Percentiles rank a stretch among this genome's conserved stretches.
These are phyloP conservation scores for Cephalotrichum gorgonifer DNA, from an alignment of 2,329 filamentous ascomycete genomes.

Conservation along the genomic window DNA sequence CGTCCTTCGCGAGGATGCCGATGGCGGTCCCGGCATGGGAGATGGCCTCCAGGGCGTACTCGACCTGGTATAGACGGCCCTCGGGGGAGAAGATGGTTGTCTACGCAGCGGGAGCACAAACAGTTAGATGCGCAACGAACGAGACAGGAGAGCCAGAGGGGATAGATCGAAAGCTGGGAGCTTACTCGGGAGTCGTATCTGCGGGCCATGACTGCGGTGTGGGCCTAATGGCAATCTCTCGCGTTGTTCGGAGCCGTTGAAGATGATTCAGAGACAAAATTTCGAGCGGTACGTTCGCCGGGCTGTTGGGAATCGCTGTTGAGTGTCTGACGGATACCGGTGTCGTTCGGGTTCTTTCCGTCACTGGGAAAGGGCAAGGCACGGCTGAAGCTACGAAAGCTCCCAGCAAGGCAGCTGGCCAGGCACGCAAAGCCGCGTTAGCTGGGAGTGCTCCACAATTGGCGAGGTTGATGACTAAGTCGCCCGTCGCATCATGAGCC, in stretches of 20 bases:
- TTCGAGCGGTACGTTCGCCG: too few species aligned
- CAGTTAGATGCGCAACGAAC: not conserved
- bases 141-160: constrained; percentile 14
- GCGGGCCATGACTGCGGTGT: constrained; percentile 64
- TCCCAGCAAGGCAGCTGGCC: constrained; percentile 3
- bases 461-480: not conserved
- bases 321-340: not conserved
- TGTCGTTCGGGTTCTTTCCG: not conserved
- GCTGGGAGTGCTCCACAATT: not conserved
- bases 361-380: not conserved
- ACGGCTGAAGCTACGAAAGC: constrained; percentile 4
- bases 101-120: constrained; percentile 32
- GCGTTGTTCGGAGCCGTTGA: too few species aligned
- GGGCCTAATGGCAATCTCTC: too few species aligned
- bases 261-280: too few species aligned
- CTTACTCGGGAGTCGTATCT: constrained; percentile 90
- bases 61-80: constrained; percentile 95
- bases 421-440: constrained; percentile 4
- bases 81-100: constrained; percentile 99
- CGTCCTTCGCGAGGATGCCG: constrained; percentile 94
- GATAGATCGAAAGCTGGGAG: constrained; percentile 25
- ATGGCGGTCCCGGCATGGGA: constrained; percentile 96
- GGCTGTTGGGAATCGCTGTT: not conserved
- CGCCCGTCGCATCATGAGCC: too few species aligned
- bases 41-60: constrained; percentile 98